Evolutionary conservation across 202 grass and related monocot genomes (phyloP).

Genomic region (Setaria italica): DNA sequence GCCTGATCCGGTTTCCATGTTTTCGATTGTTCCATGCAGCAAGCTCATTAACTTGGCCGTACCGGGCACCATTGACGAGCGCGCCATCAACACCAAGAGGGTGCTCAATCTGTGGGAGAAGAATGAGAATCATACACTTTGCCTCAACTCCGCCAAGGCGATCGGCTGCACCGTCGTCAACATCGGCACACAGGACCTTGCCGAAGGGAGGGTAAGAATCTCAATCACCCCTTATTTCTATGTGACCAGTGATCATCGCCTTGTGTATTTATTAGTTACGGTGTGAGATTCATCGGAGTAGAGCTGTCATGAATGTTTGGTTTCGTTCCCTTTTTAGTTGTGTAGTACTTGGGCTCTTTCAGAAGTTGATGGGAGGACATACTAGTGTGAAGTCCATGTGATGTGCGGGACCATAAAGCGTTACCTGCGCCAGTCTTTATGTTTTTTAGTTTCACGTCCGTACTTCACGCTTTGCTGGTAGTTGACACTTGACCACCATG

Average conservation of each 20-base stretch:
- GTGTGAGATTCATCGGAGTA: slow-evolving; percentile 34
- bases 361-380: slow-evolving; percentile 30
- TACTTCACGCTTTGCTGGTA: slow-evolving; percentile 42
- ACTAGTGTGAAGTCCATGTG: slow-evolving; percentile 49
- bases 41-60: slow-evolving; percentile 95
- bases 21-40: slow-evolving; percentile 40
- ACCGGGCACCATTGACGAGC: slow-evolving; percentile 89
- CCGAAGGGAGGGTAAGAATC: slow-evolving; percentile 78
- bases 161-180: slow-evolving; percentile 96
- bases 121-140: slow-evolving; percentile 97
- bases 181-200: slow-evolving; percentile 94
- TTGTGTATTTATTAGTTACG: slow-evolving; percentile 23
- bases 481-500: slow-evolving; percentile 42
- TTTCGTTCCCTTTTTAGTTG: slow-evolving; percentile 34
- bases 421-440: slow-evolving; percentile 25
- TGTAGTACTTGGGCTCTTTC: slow-evolving; percentile 34
- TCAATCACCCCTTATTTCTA: slow-evolving; percentile 31
- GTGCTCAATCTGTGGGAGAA: slow-evolving; percentile 94
- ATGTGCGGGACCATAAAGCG: slow-evolving; percentile 35
- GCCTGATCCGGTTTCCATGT: slow-evolving; percentile 12
- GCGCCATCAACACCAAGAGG: slow-evolving; percentile 87
- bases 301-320: slow-evolving; percentile 28
- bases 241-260: not conserved
- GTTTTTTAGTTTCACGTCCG: slow-evolving; percentile 41
- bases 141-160: slow-evolving; percentile 93